phyloP scores from a whole-genome alignment of 2,329 filamentous ascomycete genomes.

The Myriosclerotinia curreyana region DNA sequence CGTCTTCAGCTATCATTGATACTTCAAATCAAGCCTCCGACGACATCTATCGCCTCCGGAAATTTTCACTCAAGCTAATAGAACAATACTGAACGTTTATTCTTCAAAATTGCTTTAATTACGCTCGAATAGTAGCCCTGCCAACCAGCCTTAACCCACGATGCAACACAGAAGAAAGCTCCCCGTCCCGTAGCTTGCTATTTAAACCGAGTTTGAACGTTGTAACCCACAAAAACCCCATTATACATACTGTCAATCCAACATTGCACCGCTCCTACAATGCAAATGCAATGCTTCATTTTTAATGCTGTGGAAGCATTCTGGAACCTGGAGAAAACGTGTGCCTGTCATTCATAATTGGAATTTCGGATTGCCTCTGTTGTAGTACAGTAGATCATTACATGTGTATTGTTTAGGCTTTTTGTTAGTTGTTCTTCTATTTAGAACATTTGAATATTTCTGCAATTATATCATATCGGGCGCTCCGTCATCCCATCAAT shows the following conservation, averaged over 20 bases:
- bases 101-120: background rate
- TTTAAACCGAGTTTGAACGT: slow-evolving; percentile 3
- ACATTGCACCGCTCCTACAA: slow-evolving; percentile 11
- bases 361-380: background rate
- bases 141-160: slow-evolving; percentile 21
- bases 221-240: slow-evolving; percentile 7
- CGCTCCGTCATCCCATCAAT: slow-evolving; percentile 20
- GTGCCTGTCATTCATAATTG: slow-evolving; percentile 10
- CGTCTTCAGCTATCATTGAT: slow-evolving; percentile 11
- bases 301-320: slow-evolving; percentile 18
- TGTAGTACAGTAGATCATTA: slow-evolving; percentile 13
- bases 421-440: background rate
- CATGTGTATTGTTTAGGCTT: slow-evolving; percentile 10
- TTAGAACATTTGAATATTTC: background rate
- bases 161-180: slow-evolving; percentile 18
- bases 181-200: slow-evolving; percentile 15
- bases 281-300: slow-evolving; percentile 24
- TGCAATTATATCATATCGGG: slow-evolving; percentile 13
- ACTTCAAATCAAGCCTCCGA: slow-evolving; percentile 13
- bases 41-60: slow-evolving; percentile 14
- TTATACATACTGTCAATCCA: slow-evolving; percentile 8
- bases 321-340: slow-evolving; percentile 24
- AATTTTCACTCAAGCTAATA: background rate
- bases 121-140: slow-evolving; percentile 7
- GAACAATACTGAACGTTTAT: background rate